Percentiles rank a stretch among this genome's conserved stretches.
Evolutionary conservation across 805 yeast species (phyloP).

Genomic region (Saturnispora bothae): DNA sequence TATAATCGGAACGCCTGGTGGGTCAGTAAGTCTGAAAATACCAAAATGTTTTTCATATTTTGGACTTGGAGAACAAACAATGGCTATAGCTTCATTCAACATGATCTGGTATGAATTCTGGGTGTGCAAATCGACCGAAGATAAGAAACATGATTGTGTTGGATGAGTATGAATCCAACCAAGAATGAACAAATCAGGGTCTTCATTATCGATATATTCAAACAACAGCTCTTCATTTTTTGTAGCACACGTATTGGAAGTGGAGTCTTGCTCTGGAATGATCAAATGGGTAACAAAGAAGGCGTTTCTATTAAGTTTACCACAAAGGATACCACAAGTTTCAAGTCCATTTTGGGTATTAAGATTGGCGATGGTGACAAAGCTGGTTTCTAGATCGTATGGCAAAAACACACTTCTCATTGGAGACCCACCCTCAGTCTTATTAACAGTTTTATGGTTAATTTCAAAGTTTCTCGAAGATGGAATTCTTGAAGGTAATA

Average conservation of each 20-base stretch:
- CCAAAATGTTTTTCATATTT: slow-evolving; percentile 37
- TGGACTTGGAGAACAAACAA: slow-evolving; percentile 50
- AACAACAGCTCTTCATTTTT: slow-evolving; percentile 49
- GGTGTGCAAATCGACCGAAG: slow-evolving; percentile 58
- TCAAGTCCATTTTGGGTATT: slow-evolving; percentile 46
- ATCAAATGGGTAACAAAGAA: slow-evolving; percentile 52
- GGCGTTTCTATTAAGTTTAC: slow-evolving; percentile 49
- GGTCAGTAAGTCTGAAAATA: slow-evolving; percentile 51
- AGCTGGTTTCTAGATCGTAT: slow-evolving; percentile 29
- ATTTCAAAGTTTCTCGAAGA: slow-evolving; percentile 9
- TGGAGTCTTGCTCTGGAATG: slow-evolving; percentile 54
- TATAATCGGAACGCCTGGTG: slow-evolving; percentile 49
- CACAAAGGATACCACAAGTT: slow-evolving; percentile 61
- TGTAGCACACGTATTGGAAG: slow-evolving; percentile 53
- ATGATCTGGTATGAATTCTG: slow-evolving; percentile 59
- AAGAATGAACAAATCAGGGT: slow-evolving; percentile 39
- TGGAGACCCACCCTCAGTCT: slow-evolving; percentile 48
- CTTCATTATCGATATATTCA: slow-evolving; percentile 42
- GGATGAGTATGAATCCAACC: slow-evolving; percentile 77
- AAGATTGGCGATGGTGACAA: slow-evolving; percentile 35
- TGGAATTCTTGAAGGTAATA: not conserved
- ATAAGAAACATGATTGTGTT: slow-evolving; percentile 58
- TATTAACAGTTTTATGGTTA: slow-evolving; percentile 30
- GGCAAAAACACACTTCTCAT: slow-evolving; percentile 46
- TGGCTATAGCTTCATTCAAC: slow-evolving; percentile 60